phyloP scores from a whole-genome alignment of 208 protist species.

The Crithidia brevicula region DNA sequence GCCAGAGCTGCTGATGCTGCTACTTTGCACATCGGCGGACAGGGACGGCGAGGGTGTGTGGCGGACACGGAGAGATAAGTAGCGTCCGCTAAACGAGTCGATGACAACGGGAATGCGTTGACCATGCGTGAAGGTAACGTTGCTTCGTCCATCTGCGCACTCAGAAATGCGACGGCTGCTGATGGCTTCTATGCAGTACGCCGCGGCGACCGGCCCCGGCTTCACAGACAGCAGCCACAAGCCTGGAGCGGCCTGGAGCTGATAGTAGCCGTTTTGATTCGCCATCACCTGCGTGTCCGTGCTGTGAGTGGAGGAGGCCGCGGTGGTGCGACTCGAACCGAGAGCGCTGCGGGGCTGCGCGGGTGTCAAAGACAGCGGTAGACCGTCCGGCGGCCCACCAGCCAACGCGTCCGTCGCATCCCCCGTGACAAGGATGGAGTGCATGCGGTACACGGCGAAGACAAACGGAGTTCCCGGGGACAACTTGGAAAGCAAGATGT shows the following conservation, averaged over 20 bases:
- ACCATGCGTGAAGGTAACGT: conserved; percentile 24
- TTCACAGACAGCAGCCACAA: conserved; percentile 84
- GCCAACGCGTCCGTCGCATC: conserved; percentile 34
- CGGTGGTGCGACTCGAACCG: no score
- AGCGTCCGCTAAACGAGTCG: conserved; percentile 56
- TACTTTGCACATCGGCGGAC: neutral
- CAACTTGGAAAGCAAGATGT: conserved; percentile 91
- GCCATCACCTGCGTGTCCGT: conserved; percentile 97
- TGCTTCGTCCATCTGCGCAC: conserved; percentile 9
- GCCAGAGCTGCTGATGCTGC: neutral
- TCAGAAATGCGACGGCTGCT: conserved; percentile 11
- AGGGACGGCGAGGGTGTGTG: neutral
- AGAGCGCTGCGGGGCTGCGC: neutral
- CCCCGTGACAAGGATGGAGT: conserved; percentile 91
- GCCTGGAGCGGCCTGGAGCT: conserved; percentile 94
- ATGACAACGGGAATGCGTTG: conserved; percentile 56
- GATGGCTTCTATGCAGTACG: conserved; percentile 63
- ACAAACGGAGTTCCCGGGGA: conserved; percentile 43
- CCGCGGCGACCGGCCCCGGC: conserved; percentile 52
- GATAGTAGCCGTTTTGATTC: conserved; percentile 96
- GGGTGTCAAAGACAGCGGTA: conserved; percentile 80
- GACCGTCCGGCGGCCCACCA: conserved; percentile 49
- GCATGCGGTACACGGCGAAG: conserved; percentile 86
- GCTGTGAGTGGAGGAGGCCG: conserved; percentile 8
- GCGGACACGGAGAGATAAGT: conserved; percentile 33